Conservation (phyloP, 2,329 filamentous ascomycete species). For the Fusarium nygamai region DNA sequence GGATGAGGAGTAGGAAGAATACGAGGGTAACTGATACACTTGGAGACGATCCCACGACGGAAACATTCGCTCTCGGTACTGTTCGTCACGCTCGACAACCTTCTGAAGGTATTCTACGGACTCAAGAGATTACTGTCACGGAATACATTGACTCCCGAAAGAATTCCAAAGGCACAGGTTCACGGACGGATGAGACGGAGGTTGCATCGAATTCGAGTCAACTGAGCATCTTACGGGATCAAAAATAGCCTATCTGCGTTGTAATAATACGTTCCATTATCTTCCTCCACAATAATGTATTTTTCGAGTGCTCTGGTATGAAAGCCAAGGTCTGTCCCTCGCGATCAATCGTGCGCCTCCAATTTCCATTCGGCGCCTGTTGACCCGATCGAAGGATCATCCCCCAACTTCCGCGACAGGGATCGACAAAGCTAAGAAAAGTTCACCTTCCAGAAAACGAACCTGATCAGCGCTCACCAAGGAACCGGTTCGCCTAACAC, state of each 20-base stretch:
- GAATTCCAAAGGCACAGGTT: neutral
- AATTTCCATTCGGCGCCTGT: neutral
- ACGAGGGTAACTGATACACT: neutral
- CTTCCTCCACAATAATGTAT: neutral
- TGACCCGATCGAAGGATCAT: neutral
- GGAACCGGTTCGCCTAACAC: neutral
- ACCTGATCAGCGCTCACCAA: neutral
- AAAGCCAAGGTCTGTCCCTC: neutral
- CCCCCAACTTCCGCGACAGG: neutral
- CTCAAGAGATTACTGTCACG: neutral
- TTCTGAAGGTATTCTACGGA: neutral
- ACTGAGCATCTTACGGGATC: neutral
- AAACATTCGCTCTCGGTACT: neutral
- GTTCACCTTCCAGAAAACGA: neutral
- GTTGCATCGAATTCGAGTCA: neutral
- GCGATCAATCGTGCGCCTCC: neutral
- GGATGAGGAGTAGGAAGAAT: neutral
- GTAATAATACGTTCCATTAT: neutral
- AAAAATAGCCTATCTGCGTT: neutral
- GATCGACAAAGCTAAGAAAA: neutral
- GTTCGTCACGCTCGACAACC: neutral
- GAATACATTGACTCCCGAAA: neutral
- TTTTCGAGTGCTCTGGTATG: neutral
- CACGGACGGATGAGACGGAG: neutral
- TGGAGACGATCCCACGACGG: neutral